Conservation (phyloP, 495 filamentous ascomycete species). For the Cladorrhinum samala region DNA sequence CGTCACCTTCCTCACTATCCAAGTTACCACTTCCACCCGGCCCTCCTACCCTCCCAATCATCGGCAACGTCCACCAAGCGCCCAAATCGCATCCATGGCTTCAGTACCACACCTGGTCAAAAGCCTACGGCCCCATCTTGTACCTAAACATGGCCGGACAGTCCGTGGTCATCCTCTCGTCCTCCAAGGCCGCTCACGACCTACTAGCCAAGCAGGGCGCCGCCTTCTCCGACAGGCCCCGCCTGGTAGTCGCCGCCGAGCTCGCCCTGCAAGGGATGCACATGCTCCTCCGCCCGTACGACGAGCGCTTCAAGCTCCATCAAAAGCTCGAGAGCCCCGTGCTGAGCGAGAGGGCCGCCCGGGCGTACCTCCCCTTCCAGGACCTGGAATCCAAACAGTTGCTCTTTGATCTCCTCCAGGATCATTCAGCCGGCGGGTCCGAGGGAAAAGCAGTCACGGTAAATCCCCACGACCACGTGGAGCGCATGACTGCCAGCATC, state of each 20-base stretch:
- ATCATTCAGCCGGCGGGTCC: too few relatives aligned
- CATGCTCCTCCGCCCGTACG: conserved; percentile 19
- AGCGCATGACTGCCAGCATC: conserved; percentile 9
- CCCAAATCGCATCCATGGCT: conserved; percentile 47
- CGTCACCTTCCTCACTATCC: neutral
- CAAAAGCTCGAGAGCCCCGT: conserved; percentile 16
- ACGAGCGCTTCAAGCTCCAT: conserved; percentile 13
- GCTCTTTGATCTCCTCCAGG: conserved; percentile 12
- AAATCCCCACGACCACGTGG: conserved; percentile 6
- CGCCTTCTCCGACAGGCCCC: conserved; percentile 18
- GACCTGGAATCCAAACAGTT: conserved; percentile 12
- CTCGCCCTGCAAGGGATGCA: conserved; percentile 25
- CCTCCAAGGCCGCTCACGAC: conserved; percentile 27
- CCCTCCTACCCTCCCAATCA: conserved; percentile 46
- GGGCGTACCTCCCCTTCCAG: conserved; percentile 30
- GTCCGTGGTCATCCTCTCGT: conserved; percentile 24
- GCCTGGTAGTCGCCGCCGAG: conserved; percentile 31
- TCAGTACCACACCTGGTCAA: conserved; percentile 41
- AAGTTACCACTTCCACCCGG: conserved; percentile 44
- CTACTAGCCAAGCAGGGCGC: conserved; percentile 25
- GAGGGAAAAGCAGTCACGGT: neutral
- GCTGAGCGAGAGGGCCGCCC: conserved; percentile 27
- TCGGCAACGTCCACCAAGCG: conserved; percentile 52
- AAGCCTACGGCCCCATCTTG: conserved; percentile 39
- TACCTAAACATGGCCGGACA: conserved; percentile 24